Evolutionary conservation across 1,284 basidiomycete genomes (phyloP), one percentile per base, ranked within the genome.

Genomic region (Lentinula novae-zelandiae): DNA sequence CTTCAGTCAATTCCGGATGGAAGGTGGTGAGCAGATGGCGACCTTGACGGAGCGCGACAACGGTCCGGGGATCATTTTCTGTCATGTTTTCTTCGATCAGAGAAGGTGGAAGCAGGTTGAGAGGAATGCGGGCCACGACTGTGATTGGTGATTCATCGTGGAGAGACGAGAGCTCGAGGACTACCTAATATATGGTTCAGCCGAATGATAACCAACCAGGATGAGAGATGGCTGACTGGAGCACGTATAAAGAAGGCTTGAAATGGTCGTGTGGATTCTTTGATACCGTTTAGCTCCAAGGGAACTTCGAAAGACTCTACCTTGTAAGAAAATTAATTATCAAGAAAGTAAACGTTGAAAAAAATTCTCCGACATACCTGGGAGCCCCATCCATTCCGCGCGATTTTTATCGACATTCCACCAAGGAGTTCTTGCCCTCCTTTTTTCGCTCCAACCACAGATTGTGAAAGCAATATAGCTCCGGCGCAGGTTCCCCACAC

Each of bases 401-500:
- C 90, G 7, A 96, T 89, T 10, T 84, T 84, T 62, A 96, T 80
- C 15, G 89, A 87, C 62, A 98, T 84, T 15, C 92, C 95, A 33
- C 89, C 89, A 17, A 98, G 78, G 12, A 96, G 78, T 67, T 95
- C 91, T 73, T 95, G 94, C 1, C 93, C 93, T 44, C 92, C 93
- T 69, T 87, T 90, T 78, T 96, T 96, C 10, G 87, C 84, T 53
- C 91, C 90, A 64, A 88, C 86, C 13, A 93, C 82, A 7, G 79
- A 74, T 64, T 87, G 80, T 2, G 93, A 84, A 49, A 98, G 84
- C 54, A 98, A 79, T 65, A 99, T 98, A 66, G 96, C 96, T 17
- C 96, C 96, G 0, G 96, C 96, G 73, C 96, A 99, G 0, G 96
- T 98, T 2, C 96, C 96, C 93, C 95, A 99, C 0, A 96, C 86